A percentile compares a stretch with the other conserved stretches of the same genome.
Evolutionary conservation across 2,329 filamentous ascomycete genomes (phyloP).

Genomic region (Thielaviopsis cerberus): DNA sequence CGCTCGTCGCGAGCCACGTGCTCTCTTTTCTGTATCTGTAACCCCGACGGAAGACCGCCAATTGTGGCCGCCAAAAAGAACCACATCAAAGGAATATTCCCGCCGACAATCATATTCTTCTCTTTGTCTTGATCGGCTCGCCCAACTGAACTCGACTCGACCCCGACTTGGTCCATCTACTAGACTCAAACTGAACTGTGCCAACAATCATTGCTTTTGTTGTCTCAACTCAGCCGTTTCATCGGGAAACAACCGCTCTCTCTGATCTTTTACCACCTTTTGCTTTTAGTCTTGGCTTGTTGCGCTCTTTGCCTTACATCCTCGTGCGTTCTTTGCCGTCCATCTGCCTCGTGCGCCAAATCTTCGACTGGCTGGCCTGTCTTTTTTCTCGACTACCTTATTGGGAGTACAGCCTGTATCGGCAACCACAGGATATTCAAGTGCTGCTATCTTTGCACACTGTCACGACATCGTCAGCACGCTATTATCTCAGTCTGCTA

Average conservation of each 20-base stretch:
- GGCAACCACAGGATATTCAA: neutral
- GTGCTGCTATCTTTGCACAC: neutral
- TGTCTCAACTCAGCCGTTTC: neutral
- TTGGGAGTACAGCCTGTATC: neutral
- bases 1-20: too few relatives aligned
- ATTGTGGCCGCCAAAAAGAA: neutral
- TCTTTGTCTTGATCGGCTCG: neutral
- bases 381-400: neutral
- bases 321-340: too few relatives aligned
- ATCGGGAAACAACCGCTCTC: neutral
- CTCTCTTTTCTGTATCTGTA: too few relatives aligned
- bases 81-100: neutral
- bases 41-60: too few relatives aligned
- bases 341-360: neutral
- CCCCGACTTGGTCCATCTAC: too few relatives aligned
- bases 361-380: neutral
- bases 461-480: neutral
- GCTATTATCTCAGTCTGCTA: neutral
- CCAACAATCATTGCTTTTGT: neutral
- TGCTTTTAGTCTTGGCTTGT: neutral
- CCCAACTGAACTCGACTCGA: too few relatives aligned
- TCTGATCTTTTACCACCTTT: neutral
- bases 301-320: neutral
- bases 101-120: neutral
- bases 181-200: neutral